Base-by-base conservation (phyloP, 75 land plant species). In the Pinus albicaulis region DNA sequence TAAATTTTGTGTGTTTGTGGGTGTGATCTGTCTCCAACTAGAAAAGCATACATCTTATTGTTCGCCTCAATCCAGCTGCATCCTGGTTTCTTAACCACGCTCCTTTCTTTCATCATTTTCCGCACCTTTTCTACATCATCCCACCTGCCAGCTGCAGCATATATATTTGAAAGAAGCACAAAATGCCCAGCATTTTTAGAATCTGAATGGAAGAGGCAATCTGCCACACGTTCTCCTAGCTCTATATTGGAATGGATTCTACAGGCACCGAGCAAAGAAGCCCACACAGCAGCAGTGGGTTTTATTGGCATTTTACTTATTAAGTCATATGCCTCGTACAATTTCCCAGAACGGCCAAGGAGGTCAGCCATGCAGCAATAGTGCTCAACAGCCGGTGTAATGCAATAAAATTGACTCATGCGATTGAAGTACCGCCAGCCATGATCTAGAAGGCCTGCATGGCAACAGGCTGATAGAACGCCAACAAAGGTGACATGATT, bases 281-380 rank as follows among this genome's bases (percentile, higher is more conserved):
- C 79, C 82, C 68, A 80, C 19, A 82, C 66, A 16, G 82, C 76
- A 44, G 82, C 70, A 80, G 77, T 76, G 6, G 88, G 82, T 12
- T 55, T 66, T 74, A 76, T 82, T 1, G 88, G 88, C 82, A 86
- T 86, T 1, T 63, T 17, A 12, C 59, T 59, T 31, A 86, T 76
- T 17, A 80, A n/a, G 13, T 79, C 59, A 77, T 68, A 58, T 19
- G 88, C 88, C 24, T 86, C 82, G 15, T 77, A 62, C 31, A 86
- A 65, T 38, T 26, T 57, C 14, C 84, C 84, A 66, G 77, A 59
- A 5, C 88, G 80, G 59, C 85, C 79, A 59, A 77, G 28, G 61
- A 86, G 55, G 72, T 86, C 88, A 60, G 79, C 80, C 36, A 86
- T 77, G 71, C 88, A 82, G 41, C 74, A 81, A 64, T 73, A 82